phyloP scores from a whole-genome alignment of 202 grass and related monocot genomes.

The Saccharum hybrid region DNA sequence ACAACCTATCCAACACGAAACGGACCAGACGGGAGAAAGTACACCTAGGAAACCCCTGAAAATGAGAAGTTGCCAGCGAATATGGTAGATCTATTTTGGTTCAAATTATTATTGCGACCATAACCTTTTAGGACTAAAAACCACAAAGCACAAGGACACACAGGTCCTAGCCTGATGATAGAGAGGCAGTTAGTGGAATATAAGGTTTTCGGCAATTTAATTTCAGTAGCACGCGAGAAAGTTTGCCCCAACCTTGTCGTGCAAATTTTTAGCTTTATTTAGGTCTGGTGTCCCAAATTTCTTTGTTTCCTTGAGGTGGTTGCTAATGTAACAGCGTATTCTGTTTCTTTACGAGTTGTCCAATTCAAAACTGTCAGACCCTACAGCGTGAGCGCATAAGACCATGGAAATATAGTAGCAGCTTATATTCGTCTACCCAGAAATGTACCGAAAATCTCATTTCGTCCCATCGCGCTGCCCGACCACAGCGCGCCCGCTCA shows the following conservation, averaged over 20 bases:
- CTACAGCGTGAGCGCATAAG: not conserved
- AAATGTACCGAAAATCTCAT: not conserved
- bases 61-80: not conserved
- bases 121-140: not conserved
- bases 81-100: not conserved
- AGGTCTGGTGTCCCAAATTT: not conserved
- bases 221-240: not conserved
- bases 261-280: not conserved
- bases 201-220: not conserved
- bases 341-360: not conserved
- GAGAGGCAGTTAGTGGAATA: not conserved
- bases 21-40: too few species aligned
- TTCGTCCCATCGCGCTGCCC: not conserved
- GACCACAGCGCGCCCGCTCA: not conserved
- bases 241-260: not conserved
- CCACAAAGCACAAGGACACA: not conserved
- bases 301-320: not conserved
- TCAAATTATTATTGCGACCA: too few species aligned
- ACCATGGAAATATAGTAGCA: not conserved
- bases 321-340: not conserved
- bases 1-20: not conserved
- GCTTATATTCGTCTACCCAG: not conserved
- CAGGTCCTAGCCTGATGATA: not conserved
- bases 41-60: not conserved
- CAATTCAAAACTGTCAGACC: not conserved